Base-by-base conservation (phyloP, 345 rosid species). In the Hibiscus tridactylites region DNA sequence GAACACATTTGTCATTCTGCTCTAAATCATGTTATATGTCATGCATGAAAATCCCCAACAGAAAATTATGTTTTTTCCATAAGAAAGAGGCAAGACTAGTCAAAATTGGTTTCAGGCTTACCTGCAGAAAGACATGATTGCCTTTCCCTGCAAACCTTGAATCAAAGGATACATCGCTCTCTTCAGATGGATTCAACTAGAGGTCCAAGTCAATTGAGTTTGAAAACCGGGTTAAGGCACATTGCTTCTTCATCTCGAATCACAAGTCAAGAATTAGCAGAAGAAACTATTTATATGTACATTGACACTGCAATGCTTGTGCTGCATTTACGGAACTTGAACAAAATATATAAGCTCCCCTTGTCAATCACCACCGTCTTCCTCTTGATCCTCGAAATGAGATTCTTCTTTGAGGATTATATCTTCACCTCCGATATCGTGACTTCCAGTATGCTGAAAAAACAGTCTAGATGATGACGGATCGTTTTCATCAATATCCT, bases 361-460 rank as follows among this genome's bases (percentile, higher is more conserved):
- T 70, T 62, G 65, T 75, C 76, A 74, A 39, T 92, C 97, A 13
- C 85, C 24, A 21, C 24, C 81, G 42, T 90, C 99, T 76, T 95
- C 99, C 70, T 95, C 99, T 77, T 88, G 94, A 81, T 95, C 99
- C 75, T 95, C 99, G 65, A 90, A 73, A 31, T 81, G 92, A 52
- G 88, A 76, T 78, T 89, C 92, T 79, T 95, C 99, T 77, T 89
- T 90, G 76, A 74, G 79, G 82, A 73, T 92, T 54, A 78, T 73
- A 83, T 87, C 97, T 59, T 84, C 84, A 61, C 86, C 88, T 70
- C 78, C 89, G 39, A 60, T 81, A 76, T 90, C 95, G n/a, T 81
- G 82, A 73, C 76, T 88, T 61, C 81, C 81, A 54, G 80, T 80
- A 35, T 64, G 76, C 74, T 84, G 77, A 37, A 92, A 89, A 73